A percentile compares a stretch with the other conserved stretches of the same genome.
Conservation (phyloP, 805 yeast species). For the Saturnispora hagleri region DNA sequence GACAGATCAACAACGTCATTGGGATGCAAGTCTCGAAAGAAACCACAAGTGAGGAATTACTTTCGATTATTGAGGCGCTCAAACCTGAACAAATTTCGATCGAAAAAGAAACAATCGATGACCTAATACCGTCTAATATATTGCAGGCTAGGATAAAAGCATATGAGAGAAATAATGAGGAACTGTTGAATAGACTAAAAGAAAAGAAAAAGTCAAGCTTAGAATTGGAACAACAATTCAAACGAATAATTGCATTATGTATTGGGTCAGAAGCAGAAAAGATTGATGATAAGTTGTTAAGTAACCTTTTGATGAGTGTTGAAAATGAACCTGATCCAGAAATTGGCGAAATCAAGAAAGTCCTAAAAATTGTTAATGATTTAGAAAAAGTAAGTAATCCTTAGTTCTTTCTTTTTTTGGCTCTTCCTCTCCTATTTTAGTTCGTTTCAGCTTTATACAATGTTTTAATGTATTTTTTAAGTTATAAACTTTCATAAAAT, state of each 20-base stretch:
- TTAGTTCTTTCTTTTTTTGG: not conserved
- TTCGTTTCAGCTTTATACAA: not conserved
- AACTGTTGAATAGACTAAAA: constrained; percentile 43
- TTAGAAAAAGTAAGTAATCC: constrained; percentile 12
- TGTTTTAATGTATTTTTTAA: not conserved
- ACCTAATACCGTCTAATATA: constrained; percentile 41
- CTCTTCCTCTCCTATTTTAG: not conserved
- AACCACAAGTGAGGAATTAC: constrained; percentile 1
- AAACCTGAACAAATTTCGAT: constrained; percentile 10
- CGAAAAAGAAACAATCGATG: constrained; percentile 1
- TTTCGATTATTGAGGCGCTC: constrained; percentile 11
- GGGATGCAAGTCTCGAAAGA: not conserved
- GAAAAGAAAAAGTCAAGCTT: constrained; percentile 45
- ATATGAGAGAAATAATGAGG: constrained; percentile 59
- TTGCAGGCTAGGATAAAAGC: constrained; percentile 75
- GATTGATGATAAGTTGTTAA: constrained; percentile 53
- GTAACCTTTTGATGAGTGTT: constrained; percentile 82
- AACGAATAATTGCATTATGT: constrained; percentile 81
- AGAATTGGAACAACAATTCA: constrained; percentile 65
- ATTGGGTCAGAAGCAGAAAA: constrained; percentile 76
- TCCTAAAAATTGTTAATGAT: constrained; percentile 26
- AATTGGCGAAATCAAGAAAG: constrained; percentile 27
- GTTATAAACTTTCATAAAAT: not conserved
- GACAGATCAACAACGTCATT: constrained; percentile 25
- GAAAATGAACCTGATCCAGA: constrained; percentile 66